Base-by-base conservation (phyloP, 805 yeast genomes). In the Saccharomycopsis oosterbeekiorum region DNA sequence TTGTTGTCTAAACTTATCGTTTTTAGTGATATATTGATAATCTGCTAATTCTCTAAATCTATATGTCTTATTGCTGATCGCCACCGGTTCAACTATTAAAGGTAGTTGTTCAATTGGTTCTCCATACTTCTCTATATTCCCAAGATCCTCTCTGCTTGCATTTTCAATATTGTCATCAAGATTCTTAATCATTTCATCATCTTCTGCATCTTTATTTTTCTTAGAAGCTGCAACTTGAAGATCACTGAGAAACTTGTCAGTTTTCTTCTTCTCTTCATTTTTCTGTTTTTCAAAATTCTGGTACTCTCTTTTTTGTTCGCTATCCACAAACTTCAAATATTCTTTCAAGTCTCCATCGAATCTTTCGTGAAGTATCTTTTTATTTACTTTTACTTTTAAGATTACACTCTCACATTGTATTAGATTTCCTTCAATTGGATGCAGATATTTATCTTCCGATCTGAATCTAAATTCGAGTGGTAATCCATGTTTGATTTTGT, bases 11-110 rank as follows among this genome's bases (percentile, higher is more conserved):
- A 84, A 80, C 1, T 75, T 70, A 14, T 86, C 85, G 66, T 81
- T 79, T 57, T 79, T 80, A 12, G 90, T 81, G 39, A 81, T 75
- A 65, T 82, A 80, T 70, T 94, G 98, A 71, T 90, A 93, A 72
- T 92, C 98, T 0, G 93, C 85, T 79, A 91, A 82, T 65, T 88
- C 89, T 66, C 97, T 80, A 71, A 93, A 93, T 65, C 87, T 80
- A 68, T 84, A 85, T 17, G 85, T 86, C 62, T 83, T 80, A 67
- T 84, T 83, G 19, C 90, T 76, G 19, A 89, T 79, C 0, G 86
- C 91, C 4, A 81, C 78, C 0, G 96, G 93, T 55, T 77, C 76
- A 1, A 81, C 78, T 26, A 72, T 73, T 58, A 79, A 76, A 3
- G 74, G 66, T 12, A 71, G 68, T 19, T 47, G 53, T 12, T 47